Percentiles rank a stretch among this genome's conserved stretches.
Conservation (phyloP, 345 rosid species). For the Lenwebbia sp. region DNA sequence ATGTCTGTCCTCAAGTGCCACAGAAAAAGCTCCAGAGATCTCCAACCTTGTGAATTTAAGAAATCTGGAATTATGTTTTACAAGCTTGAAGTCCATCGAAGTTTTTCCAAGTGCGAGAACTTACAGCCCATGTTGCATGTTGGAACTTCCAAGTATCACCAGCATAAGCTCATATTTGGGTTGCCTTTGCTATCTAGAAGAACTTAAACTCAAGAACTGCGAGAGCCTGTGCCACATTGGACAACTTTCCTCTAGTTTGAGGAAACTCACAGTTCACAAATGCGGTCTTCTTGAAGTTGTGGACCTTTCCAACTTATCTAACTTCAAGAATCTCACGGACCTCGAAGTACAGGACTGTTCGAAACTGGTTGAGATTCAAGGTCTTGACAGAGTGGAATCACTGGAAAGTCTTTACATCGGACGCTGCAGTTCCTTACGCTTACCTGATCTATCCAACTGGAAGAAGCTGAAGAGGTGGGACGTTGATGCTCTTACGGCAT, state of each 20-base stretch:
- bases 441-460: not conserved
- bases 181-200: fast-evolving
- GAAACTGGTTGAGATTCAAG: not conserved
- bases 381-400: not conserved
- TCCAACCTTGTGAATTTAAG: not conserved
- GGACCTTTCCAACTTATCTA: not conserved
- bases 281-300: not conserved
- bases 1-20: not conserved
- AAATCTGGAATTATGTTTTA: not conserved
- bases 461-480: fast-evolving
- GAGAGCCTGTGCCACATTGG: not conserved
- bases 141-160: not conserved
- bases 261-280: fast-evolving
- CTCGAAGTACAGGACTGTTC: fast-evolving
- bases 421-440: fast-evolving
- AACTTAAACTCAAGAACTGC: fast-evolving
- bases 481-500: not conserved
- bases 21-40: not conserved
- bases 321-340: not conserved
- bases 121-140: not conserved
- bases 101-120: not conserved
- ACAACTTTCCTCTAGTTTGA: not conserved
- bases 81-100: not conserved
- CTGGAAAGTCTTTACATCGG: fast-evolving
- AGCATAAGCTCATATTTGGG: not conserved